These are phyloP conservation scores for Lodderomyces orthopsilosis DNA, from an alignment of 1,139 yeast genomes.

Conservation along the genomic window DNA sequence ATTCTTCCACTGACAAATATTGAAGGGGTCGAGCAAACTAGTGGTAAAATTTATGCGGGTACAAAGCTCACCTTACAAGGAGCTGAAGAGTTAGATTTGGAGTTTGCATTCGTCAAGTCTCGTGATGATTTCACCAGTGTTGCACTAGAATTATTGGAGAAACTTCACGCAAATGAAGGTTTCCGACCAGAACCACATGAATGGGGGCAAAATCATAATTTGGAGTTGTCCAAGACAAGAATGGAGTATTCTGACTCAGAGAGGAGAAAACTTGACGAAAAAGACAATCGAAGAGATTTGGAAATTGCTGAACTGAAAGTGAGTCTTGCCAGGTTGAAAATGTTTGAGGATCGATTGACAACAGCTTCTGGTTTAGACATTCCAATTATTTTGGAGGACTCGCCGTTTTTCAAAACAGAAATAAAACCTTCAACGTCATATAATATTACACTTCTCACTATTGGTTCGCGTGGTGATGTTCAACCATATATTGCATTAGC, in stretches of 20 bases:
- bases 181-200: slow-evolving; percentile 28
- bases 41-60: slow-evolving; percentile 61
- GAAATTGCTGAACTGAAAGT: slow-evolving; percentile 25
- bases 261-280: slow-evolving; percentile 5
- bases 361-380: slow-evolving; percentile 60
- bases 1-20: slow-evolving; percentile 74
- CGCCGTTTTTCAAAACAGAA: slow-evolving; percentile 53
- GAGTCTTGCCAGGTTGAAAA: slow-evolving; percentile 51
- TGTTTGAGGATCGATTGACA: slow-evolving; percentile 61
- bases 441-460: slow-evolving; percentile 72
- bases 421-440: slow-evolving; percentile 52
- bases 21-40: slow-evolving; percentile 47
- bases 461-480: slow-evolving; percentile 95
- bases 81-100: slow-evolving; percentile 72
- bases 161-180: slow-evolving; percentile 25
- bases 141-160: slow-evolving; percentile 51
- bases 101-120: slow-evolving; percentile 62
- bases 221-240: slow-evolving; percentile 18
- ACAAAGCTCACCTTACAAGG: slow-evolving; percentile 67
- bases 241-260: slow-evolving; percentile 15
- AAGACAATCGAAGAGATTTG: slow-evolving; percentile 4
- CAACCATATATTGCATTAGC: slow-evolving; percentile 95
- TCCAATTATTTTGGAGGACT: slow-evolving; percentile 65
- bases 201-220: slow-evolving; percentile 26
- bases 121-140: slow-evolving; percentile 72